Conservation (phyloP, 139 green algal genomes). For the Chlorella sorokiniana region DNA sequence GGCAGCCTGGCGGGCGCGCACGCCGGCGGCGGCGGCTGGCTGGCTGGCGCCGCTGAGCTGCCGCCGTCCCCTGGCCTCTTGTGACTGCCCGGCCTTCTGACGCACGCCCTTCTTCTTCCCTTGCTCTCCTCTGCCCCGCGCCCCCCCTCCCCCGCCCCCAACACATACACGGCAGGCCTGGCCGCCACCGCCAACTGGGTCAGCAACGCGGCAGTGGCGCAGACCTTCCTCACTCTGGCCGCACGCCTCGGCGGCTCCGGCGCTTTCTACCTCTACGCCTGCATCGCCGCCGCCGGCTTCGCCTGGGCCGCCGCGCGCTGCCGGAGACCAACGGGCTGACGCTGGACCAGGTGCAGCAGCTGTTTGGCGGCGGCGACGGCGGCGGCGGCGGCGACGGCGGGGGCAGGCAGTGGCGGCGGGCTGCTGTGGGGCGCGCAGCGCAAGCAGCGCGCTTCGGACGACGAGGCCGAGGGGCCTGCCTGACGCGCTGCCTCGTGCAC, state of each 20-base stretch:
- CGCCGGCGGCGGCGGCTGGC: no score
- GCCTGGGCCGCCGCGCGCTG: slow-evolving; percentile 51
- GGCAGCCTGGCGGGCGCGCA: no score
- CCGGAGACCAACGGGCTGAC: slow-evolving; percentile 70
- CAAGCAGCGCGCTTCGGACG: background rate
- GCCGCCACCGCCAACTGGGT: slow-evolving; percentile 77
- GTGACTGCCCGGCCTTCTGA: no score
- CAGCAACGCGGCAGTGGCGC: slow-evolving; percentile 65
- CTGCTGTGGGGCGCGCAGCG: background rate
- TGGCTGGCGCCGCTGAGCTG: no score
- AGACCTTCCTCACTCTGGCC: slow-evolving; percentile 68
- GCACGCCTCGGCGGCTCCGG: slow-evolving; percentile 50
- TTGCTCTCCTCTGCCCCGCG: background rate
- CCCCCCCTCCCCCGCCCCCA: background rate
- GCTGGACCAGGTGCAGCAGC: slow-evolving; percentile 58
- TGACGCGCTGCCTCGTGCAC: background rate
- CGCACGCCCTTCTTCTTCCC: background rate
- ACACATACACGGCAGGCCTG: slow-evolving; percentile 37
- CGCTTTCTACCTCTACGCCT: slow-evolving; percentile 60
- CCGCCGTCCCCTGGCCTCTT: no score
- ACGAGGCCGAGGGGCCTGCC: background rate
- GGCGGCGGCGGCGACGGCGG: background rate
- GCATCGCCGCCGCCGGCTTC: slow-evolving; percentile 44
- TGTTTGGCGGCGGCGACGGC: slow-evolving; percentile 11
- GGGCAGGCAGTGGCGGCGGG: background rate